Evolutionary conservation across 805 yeast genomes (phyloP).

Genomic region (Starmerella potacharoeniae): DNA sequence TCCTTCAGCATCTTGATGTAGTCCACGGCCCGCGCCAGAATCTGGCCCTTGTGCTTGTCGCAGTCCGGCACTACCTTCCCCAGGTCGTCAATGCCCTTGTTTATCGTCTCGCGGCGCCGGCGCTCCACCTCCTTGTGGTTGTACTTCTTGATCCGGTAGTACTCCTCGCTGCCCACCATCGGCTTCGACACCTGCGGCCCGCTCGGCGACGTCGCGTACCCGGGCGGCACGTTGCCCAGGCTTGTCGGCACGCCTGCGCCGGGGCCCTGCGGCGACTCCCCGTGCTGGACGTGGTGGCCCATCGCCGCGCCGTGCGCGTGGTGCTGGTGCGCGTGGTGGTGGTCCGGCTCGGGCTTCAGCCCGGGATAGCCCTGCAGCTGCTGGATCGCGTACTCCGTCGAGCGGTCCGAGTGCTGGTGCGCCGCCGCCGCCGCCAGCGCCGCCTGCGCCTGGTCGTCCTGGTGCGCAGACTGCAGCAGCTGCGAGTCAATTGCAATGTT

Average conservation of each 20-base stretch:
- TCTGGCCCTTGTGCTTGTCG: constrained; percentile 67
- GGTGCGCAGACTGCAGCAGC: constrained; percentile 20
- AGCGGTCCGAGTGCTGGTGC: constrained; percentile 18
- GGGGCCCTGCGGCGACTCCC: background rate
- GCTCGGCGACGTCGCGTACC: constrained; percentile 1
- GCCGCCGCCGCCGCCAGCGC: constrained; percentile 18
- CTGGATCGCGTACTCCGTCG: constrained; percentile 21
- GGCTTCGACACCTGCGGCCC: constrained; percentile 36
- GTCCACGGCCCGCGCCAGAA: constrained; percentile 77
- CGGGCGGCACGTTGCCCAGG: constrained; percentile 7
- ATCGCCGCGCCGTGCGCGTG: constrained; percentile 3
- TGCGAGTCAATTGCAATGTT: constrained; percentile 20
- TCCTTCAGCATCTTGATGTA: constrained; percentile 82
- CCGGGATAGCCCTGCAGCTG: constrained; percentile 20
- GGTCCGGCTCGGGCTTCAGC: constrained; percentile 16
- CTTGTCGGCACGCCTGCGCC: constrained; percentile 9
- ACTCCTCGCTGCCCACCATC: constrained; percentile 64
- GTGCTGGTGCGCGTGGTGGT: constrained; percentile 9
- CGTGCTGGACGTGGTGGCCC: constrained; percentile 2
- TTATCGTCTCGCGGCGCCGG: constrained; percentile 29
- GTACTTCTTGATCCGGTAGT: constrained; percentile 72
- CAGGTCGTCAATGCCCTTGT: constrained; percentile 27
- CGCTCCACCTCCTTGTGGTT: constrained; percentile 52
- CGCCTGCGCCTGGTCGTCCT: constrained; percentile 19
- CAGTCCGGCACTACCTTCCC: constrained; percentile 38